These are phyloP conservation scores for Allium fistulosum DNA, from an alignment of 106 monocot species.

Conservation along the genomic window DNA sequence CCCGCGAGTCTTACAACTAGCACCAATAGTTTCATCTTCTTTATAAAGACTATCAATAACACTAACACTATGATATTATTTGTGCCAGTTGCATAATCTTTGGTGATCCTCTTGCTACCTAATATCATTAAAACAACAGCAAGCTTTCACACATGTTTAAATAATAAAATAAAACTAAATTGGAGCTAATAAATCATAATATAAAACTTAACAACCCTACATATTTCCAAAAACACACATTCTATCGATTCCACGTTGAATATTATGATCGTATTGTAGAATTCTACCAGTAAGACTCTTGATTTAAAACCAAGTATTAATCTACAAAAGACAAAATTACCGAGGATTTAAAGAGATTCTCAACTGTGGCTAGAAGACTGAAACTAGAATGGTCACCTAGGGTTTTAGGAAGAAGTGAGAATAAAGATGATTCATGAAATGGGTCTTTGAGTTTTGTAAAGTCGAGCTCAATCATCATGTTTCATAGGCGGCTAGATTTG, in stretches of 20 bases:
- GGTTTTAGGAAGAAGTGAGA: conserved; percentile 31
- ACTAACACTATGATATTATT: conserved; percentile 9
- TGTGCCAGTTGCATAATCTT: conserved; percentile 27
- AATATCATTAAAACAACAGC: conserved; percentile 1
- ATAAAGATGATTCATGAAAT: conserved; percentile 8
- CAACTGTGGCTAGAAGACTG: background rate
- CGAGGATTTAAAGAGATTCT: conserved; percentile 18
- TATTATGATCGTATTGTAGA: too few species aligned
- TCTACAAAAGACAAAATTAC: background rate
- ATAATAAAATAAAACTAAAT: too few species aligned
- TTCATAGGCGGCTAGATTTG: background rate
- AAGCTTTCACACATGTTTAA: too few species aligned
- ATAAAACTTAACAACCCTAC: too few species aligned
- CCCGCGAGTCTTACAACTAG: conserved; percentile 6
- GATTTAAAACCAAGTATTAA: background rate
- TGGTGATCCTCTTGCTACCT: conserved; percentile 20
- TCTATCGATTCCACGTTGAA: too few species aligned
- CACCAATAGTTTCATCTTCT: background rate
- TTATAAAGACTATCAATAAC: background rate
- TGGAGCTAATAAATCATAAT: too few species aligned
- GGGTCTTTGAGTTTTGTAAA: conserved; percentile 11
- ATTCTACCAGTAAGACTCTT: background rate
- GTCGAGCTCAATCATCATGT: conserved; percentile 9
- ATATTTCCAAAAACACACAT: too few species aligned
- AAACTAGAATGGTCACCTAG: background rate